Conservation (phyloP, 352 stramenopile genomes). For the Pythium plurisporium region DNA sequence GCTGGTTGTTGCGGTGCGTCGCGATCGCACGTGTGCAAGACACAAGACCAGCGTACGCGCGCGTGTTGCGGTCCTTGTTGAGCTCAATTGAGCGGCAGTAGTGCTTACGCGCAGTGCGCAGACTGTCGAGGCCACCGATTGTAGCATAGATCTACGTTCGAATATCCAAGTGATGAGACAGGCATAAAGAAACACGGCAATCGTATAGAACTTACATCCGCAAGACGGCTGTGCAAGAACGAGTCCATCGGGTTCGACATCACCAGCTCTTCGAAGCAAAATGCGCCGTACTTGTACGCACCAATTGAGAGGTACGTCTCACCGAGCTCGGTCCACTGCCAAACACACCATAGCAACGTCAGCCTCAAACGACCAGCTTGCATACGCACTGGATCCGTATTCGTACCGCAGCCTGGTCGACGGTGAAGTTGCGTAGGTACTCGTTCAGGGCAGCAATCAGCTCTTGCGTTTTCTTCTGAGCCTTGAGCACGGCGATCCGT, state of each 20-base stretch:
- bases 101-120: conserved; percentile 35
- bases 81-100: conserved; percentile 35
- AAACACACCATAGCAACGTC: not conserved
- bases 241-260: conserved; percentile 38
- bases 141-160: conserved; percentile 31
- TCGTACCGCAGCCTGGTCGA: conserved; percentile 24
- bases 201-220: conserved; percentile 22
- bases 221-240: conserved; percentile 35
- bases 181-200: not conserved
- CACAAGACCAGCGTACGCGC: conserved; percentile 27
- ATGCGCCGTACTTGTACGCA: conserved; percentile 32
- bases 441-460: conserved; percentile 34
- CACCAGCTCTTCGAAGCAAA: conserved; percentile 46
- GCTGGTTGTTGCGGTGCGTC: conserved; percentile 25
- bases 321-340: conserved; percentile 32
- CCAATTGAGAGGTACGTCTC: conserved; percentile 31
- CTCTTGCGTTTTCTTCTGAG: conserved; percentile 36
- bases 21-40: conserved; percentile 33
- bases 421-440: conserved; percentile 28
- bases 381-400: too few relatives aligned
- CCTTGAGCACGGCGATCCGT: conserved; percentile 33
- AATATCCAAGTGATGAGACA: not conserved
- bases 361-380: too few relatives aligned
- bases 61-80: conserved; percentile 31
- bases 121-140: conserved; percentile 30